Conservation (phyloP, 768 basidiomycete genomes). For the Hebeloma cylindrosporum region DNA sequence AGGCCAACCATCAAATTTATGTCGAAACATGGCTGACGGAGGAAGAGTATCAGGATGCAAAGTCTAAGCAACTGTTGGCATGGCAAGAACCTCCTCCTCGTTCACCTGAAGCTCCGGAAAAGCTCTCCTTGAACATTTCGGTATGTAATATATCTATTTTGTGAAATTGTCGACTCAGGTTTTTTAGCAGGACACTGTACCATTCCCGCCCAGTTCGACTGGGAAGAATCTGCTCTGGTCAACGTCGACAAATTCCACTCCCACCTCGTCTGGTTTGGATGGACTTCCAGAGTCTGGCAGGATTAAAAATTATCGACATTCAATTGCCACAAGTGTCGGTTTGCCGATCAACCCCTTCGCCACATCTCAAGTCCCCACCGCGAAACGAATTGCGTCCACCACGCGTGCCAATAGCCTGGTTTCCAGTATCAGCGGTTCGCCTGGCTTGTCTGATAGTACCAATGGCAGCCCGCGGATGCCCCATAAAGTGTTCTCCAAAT, state of each 20-base stretch:
- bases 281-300: conserved; percentile 9
- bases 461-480: conserved; percentile 38
- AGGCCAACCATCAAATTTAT: conserved; percentile 66
- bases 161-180: conserved; percentile 2
- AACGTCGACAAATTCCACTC: conserved; percentile 39
- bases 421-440: conserved; percentile 21
- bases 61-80: conserved; percentile 56
- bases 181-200: conserved; percentile 14
- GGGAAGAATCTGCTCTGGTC: conserved; percentile 79
- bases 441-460: conserved; percentile 53
- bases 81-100: conserved; percentile 65
- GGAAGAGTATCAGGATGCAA: conserved; percentile 66
- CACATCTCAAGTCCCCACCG: conserved; percentile 25
- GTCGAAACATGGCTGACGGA: conserved; percentile 82
- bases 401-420: conserved; percentile 43
- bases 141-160: conserved; percentile 27
- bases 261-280: conserved; percentile 35
- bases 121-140: conserved; percentile 38
- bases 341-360: conserved; percentile 54
- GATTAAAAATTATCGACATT: conserved; percentile 36
- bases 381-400: conserved; percentile 39
- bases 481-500: conserved; percentile 60
- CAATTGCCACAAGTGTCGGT: conserved; percentile 43
- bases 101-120: conserved; percentile 42
- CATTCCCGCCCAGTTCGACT: conserved; percentile 14